phyloP scores from a whole-genome alignment of 352 stramenopile species.

The Blastocystis sp. region DNA sequence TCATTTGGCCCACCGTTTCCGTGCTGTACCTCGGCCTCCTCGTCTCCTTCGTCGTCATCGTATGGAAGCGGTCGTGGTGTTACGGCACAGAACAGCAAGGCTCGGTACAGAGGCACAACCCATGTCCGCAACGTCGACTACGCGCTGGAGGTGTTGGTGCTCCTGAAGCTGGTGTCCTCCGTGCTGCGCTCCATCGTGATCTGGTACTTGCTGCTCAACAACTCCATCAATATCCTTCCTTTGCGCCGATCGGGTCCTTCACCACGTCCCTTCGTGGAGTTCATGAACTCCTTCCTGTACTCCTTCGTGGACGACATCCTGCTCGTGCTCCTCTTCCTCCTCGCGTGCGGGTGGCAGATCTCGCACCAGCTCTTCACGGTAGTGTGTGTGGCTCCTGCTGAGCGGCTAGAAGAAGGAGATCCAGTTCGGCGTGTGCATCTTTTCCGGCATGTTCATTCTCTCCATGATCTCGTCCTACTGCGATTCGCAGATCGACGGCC shows the following conservation, averaged over 20 bases:
- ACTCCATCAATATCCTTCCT: conserved; percentile 51
- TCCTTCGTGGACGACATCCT: conserved; percentile 11
- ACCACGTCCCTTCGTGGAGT: not conserved
- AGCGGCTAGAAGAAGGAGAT: conserved; percentile 55
- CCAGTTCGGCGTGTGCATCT: conserved; percentile 49
- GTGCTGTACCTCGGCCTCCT: conserved; percentile 36
- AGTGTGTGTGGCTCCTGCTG: not conserved
- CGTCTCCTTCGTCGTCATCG: conserved; percentile 48
- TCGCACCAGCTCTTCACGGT: conserved; percentile 43
- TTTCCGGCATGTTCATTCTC: conserved; percentile 18
- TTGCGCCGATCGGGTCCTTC: not conserved
- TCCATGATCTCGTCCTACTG: conserved; percentile 42
- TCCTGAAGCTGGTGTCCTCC: conserved; percentile 37
- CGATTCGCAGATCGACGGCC: conserved; percentile 61
- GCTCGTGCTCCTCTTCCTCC: conserved; percentile 29
- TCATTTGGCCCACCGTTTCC: conserved; percentile 37
- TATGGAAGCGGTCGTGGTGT: not conserved
- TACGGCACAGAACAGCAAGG: conserved; percentile 37
- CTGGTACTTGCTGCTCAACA: conserved; percentile 21
- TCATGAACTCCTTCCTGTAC: conserved; percentile 46
- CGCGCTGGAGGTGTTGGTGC: conserved; percentile 11
- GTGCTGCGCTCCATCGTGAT: conserved; percentile 22
- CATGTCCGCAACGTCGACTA: conserved; percentile 43
- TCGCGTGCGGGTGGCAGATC: conserved; percentile 68
- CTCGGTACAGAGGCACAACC: conserved; percentile 14